Base-by-base conservation (phyloP, 73 alveolate genomes). In the Paramecium biaurelia region DNA sequence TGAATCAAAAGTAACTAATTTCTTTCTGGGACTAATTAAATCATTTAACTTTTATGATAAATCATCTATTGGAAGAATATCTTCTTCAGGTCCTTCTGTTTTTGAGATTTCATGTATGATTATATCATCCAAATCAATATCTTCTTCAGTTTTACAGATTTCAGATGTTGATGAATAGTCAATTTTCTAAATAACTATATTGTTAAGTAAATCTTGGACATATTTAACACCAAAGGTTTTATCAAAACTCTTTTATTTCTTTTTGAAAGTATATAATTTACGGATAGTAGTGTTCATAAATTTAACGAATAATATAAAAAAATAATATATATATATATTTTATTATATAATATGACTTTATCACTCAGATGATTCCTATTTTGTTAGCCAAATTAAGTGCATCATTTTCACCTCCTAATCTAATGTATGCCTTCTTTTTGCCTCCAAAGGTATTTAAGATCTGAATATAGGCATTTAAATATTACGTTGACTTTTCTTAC, bases 371-470 rank as follows among this genome's bases (percentile, higher is more conserved):
- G 92, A 95, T 93, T 68, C 98, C 98, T 45, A 95, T 95, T 82
- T 92, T 94, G 94, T 93, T 94, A 94, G 97, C 98, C 79, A 95
- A 92, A 20, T 93, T 95, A 42, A 95, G 96, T 56, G 98, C 97
- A 37, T 93, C 98, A 14, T 93, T 92, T 42, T 92, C 97, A 47
- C 95, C 94, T 38, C 96, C 93, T 21, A 95, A 57, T 58, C 93
- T 92, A 76, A 95, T 93, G 96, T 94, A 95, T 26, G 98, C 98
- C 94, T 95, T 95, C 97, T 95, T 95, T 76, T 49, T 86, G 70
- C 98, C 98, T 84, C 93, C 96, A 57, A 96, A 95, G 90, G 96
- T 92, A 85, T 79, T 63, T 37, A 63, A 84, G 63, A 76, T 57
- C 88, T 47, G 35, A 72, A 21, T 35, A 67, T 43, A 28, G 85